A percentile compares a stretch with the other conserved stretches of the same genome.
Conservation (phyloP, 306 rosid species). For the Lithocarpus polystachyus region DNA sequence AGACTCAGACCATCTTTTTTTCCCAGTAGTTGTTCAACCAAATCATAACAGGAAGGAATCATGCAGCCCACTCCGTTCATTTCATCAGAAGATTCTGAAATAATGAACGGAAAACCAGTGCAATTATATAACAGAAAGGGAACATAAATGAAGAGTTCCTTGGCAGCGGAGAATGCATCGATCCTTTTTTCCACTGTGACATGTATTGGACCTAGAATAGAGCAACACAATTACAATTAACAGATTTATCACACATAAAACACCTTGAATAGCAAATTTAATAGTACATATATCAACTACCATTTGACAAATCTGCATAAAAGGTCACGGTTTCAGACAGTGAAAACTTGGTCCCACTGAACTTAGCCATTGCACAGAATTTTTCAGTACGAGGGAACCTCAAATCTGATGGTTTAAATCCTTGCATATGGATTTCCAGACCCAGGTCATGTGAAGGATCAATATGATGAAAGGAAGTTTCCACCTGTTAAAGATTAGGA, state of each 20-base stretch:
- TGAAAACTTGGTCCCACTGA: constrained; percentile 66
- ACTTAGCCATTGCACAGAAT: constrained; percentile 70
- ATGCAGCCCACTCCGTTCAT: constrained; percentile 37
- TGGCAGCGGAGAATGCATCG: constrained; percentile 81
- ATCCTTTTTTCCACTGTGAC: constrained; percentile 76
- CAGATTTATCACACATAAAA: constrained; percentile 5
- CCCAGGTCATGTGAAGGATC: constrained; percentile 92
- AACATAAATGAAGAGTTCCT: constrained; percentile 71
- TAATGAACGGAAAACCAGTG: constrained; percentile 63
- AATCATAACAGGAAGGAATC: constrained; percentile 64
- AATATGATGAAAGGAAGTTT: constrained; percentile 69
- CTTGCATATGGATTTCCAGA: constrained; percentile 63
- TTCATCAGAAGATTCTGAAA: constrained; percentile 54
- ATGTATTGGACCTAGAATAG: constrained; percentile 56
- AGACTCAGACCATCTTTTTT: constrained; percentile 64
- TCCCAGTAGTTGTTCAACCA: constrained; percentile 35
- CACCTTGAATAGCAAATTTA: constrained; percentile 1
- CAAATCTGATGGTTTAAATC: constrained; percentile 56
- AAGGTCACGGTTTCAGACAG: constrained; percentile 62
- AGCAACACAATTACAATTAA: constrained; percentile 25
- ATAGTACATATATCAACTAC: constrained; percentile 35
- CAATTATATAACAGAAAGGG: constrained; percentile 90
- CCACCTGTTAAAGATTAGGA: constrained; percentile 46
- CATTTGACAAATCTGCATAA: constrained; percentile 45
- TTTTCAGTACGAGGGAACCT: constrained; percentile 79